Base-by-base conservation (phyloP, 2,329 filamentous ascomycete genomes). In the Diaporthe sp. region DNA sequence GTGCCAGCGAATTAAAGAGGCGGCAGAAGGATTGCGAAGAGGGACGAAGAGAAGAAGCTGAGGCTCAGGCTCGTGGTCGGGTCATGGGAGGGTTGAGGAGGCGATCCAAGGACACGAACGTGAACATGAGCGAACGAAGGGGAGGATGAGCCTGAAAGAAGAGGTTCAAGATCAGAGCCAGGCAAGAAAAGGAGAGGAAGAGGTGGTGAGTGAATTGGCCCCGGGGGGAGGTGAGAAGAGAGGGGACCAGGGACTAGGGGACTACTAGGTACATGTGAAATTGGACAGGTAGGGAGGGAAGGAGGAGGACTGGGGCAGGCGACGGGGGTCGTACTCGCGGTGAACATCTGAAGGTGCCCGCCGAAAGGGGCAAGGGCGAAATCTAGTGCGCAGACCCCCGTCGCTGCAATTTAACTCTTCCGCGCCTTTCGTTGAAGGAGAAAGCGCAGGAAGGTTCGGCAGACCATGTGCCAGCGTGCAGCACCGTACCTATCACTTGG, bases 191-290 rank as follows among this genome's bases (percentile, higher is more conserved):
- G 79, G 78, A 77, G 78, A 78, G 74, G 77, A 77, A 77, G 67
- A 77, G 71, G 75, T 72, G 65, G 81, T 82, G 78, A 79, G 81
- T 82, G 78, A 79, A 82, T 80, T 81, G 82, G 81, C 82, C 82
- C 80, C 78, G 79, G 72, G 80, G 77, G 79, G 77, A 78, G 78
- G 81, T 78, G 80, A 79, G 78, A 81, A 81, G 78, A 79, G 77
- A 78, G 79, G 79, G 78, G 80, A 78, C 62, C 62, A 53, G 44
- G 44, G 57, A 76, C 79, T 79, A 79, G 79, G 81, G 81, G 80
- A 83, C 77, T 74, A 77, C 72, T 77, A 78, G 78, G 78, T 78
- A 75, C 77, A 77, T 76, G 79, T 77, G 76, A 79, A 80, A 79
- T 79, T 81, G 71, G 71, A 73, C 71, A 73, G 58, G 58, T 73